Evolutionary conservation across 2,329 filamentous ascomycete genomes (phyloP), one percentile per base, ranked within the genome.

Genomic region (Sporothrix globosa): DNA sequence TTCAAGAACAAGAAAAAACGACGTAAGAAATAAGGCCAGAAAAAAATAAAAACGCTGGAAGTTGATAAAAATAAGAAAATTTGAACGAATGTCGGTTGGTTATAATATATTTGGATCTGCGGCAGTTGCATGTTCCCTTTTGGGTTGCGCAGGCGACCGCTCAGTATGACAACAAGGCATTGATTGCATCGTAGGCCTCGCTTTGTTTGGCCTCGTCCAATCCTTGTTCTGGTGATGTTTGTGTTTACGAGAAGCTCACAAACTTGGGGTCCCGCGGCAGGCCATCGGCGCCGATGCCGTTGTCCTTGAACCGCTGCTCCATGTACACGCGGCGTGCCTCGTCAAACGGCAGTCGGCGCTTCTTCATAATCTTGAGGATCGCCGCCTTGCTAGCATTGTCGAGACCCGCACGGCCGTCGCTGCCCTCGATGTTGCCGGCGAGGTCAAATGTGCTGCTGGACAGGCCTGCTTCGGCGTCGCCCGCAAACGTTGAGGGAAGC

Each of bases 251-350:
- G 81, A 98, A 98, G 78, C 92, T 96, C 72, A 98, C 93, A 78
- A 97, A 97, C 83, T 97, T 97, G 73, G 94, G 93, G 83, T 98
- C 95, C 78, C 89, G 87, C 73, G 96, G 96, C 75, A 90, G 83
- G 4, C 96, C 96, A 80, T 99, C 96, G 5, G 91, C 86, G 1
- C 90, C 93, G 78, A 99, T 97, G 67, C 92, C 92, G 76, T 97
- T 92, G 78, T 90, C 93, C 78, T 88, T 89, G 82, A 99, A 97
- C 71, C 90, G 85, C 76, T 91, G 88, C 82, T 97, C 91, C 81
- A 93, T 96, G 78, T 92, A 96, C 60, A 93, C 86, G 76, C 92
- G 87, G 75, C 96, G 87, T 52, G 95, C 96, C 82, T 97, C 93
- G 81, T 99, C 95, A 78, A 99, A 99, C 72, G 85, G 87, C 74